phyloP scores from a whole-genome alignment of 306 rosid species.

The Dryas drummondii region DNA sequence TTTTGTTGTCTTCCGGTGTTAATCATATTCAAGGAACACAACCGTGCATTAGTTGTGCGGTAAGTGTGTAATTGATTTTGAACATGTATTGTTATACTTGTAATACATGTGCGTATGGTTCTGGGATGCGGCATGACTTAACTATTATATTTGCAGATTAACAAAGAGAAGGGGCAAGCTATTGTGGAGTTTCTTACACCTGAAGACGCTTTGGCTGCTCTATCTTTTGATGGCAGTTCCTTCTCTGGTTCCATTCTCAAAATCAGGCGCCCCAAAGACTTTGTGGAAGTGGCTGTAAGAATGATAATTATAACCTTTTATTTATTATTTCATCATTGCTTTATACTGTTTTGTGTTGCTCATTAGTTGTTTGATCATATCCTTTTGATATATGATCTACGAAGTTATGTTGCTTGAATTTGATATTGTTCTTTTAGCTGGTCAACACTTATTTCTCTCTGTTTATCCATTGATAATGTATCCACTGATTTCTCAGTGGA shows the following conservation, averaged over 20 bases:
- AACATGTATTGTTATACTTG: conserved; percentile 3
- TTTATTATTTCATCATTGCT: conserved; percentile 17
- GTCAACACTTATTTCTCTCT: background rate
- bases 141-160: conserved; percentile 56
- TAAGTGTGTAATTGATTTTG: conserved; percentile 41
- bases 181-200: conserved; percentile 89
- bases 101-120: conserved; percentile 7
- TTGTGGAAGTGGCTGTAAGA: conserved; percentile 82
- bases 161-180: conserved; percentile 84
- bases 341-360: background rate
- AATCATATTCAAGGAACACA: conserved; percentile 65
- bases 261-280: conserved; percentile 91
- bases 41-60: conserved; percentile 88
- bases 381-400: conserved; percentile 6
- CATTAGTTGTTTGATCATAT: conserved; percentile 15
- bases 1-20: conserved; percentile 58
- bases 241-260: conserved; percentile 66
- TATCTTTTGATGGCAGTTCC: conserved; percentile 75
- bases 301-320: conserved; percentile 35
- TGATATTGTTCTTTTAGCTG: background rate
- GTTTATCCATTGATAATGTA: background rate
- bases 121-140: conserved; percentile 20
- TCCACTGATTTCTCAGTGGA: background rate
- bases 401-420: conserved; percentile 3
- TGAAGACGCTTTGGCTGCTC: conserved; percentile 86